A percentile compares a stretch with the other conserved stretches of the same genome.
phyloP scores from a whole-genome alignment of 805 yeast species.

The Zygotorulaspora chibaensis region DNA sequence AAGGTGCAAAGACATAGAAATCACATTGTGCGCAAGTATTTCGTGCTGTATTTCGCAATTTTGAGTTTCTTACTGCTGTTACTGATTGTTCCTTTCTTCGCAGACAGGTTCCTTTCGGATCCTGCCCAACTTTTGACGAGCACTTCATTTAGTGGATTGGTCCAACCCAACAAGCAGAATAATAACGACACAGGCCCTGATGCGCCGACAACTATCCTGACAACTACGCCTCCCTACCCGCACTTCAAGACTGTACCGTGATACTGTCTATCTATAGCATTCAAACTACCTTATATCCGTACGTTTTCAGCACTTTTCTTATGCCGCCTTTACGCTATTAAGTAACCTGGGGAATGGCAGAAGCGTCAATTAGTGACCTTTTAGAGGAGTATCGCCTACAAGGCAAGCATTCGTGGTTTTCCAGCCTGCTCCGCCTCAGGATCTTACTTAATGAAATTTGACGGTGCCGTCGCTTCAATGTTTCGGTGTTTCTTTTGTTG shows the following conservation, averaged over 20 bases:
- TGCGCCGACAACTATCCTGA: slow-evolving; percentile 46
- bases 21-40: slow-evolving; percentile 42
- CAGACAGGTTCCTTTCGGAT: slow-evolving; percentile 28
- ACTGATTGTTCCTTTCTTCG: slow-evolving; percentile 47
- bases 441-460: no score
- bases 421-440: no score
- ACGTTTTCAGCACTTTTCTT: no score
- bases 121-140: slow-evolving; percentile 20
- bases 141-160: slow-evolving; percentile 36
- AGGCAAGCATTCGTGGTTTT: no score
- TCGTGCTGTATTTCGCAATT: slow-evolving; percentile 42
- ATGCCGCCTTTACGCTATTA: not conserved
- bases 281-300: not conserved
- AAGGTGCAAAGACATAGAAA: slow-evolving; percentile 40
- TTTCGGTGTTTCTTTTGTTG: not conserved
- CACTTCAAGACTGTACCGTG: slow-evolving; percentile 34
- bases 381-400: no score
- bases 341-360: not conserved
- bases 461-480: no score
- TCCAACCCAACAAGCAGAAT: slow-evolving; percentile 58
- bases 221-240: slow-evolving; percentile 37
- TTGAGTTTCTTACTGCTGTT: slow-evolving; percentile 39
- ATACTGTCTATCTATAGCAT: slow-evolving; percentile 4
- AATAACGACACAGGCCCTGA: slow-evolving; percentile 62
- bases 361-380: no score